phyloP scores from a whole-genome alignment of 331 rosid species.

The Malus hybrid region DNA sequence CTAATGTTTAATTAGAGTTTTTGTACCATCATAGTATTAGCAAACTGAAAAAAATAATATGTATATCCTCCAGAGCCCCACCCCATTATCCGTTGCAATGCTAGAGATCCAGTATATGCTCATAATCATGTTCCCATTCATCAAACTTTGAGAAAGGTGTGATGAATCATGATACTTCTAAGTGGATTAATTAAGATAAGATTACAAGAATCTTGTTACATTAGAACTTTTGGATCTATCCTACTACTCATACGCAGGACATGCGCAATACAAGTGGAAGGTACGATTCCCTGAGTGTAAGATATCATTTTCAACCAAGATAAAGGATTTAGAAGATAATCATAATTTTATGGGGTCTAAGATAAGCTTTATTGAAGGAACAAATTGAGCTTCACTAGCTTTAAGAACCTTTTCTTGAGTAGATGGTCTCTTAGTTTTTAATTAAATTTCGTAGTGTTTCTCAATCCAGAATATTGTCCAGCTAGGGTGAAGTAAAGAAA shows the following conservation, averaged over 20 bases:
- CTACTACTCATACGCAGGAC: neutral
- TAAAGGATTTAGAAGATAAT: neutral
- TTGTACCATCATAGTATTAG: too few species aligned
- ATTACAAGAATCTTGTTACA: neutral
- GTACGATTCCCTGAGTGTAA: neutral
- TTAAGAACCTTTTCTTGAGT: neutral
- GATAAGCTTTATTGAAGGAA: neutral
- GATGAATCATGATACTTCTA: neutral
- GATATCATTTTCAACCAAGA: neutral
- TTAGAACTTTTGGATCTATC: neutral
- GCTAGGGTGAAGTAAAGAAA: too few species aligned
- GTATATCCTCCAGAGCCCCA: neutral
- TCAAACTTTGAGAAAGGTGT: neutral
- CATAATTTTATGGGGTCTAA: neutral
- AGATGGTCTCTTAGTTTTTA: neutral
- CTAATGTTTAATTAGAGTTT: too few species aligned
- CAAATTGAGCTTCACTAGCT: neutral
- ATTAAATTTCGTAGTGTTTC: too few species aligned
- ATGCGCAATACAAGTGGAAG: neutral
- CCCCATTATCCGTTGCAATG: too few species aligned
- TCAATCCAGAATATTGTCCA: too few species aligned
- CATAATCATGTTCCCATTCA: neutral
- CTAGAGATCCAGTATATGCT: too few species aligned
- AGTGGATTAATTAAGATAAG: constrained; percentile 4
- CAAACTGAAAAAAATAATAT: too few species aligned